These are phyloP conservation scores for Margaritispora aquatica DNA, from an alignment of 495 filamentous ascomycete species.

Conservation along the genomic window DNA sequence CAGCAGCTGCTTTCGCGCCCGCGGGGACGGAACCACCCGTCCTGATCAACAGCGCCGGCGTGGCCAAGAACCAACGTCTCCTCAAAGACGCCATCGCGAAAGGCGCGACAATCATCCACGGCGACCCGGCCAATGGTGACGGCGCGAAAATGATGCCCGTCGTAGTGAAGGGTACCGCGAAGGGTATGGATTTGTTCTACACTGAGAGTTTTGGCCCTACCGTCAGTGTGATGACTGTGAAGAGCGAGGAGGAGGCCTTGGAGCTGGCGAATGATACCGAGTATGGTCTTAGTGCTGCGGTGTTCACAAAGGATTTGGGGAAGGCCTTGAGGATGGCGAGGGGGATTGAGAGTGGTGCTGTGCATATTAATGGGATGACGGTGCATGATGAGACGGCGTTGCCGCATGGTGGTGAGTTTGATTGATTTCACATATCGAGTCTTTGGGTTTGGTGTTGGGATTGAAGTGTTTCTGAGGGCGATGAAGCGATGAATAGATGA, in stretches of 20 bases:
- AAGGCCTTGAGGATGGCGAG: constrained; percentile 68
- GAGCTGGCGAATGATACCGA: constrained; percentile 75
- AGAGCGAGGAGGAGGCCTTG: constrained; percentile 63
- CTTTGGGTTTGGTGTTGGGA: too few species aligned
- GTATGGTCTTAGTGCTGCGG: constrained; percentile 75
- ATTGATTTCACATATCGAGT: neutral
- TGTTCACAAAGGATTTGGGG: constrained; percentile 79
- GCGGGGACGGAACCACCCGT: constrained; percentile 44
- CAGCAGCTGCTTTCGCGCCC: constrained; percentile 41
- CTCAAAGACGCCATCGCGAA: constrained; percentile 42
- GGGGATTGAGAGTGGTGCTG: constrained; percentile 72
- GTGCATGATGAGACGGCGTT: constrained; percentile 76
- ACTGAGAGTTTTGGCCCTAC: constrained; percentile 81
- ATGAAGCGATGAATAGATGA: too few species aligned
- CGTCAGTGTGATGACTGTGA: constrained; percentile 52
- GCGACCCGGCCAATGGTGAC: constrained; percentile 36
- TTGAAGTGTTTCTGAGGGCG: too few species aligned
- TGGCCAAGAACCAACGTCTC: constrained; percentile 62
- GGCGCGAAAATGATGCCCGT: constrained; percentile 59
- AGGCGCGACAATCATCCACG: constrained; percentile 44
- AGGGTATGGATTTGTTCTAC: constrained; percentile 77
- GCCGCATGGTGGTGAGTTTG: constrained; percentile 60
- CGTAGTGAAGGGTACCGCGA: constrained; percentile 61
- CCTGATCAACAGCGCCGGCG: constrained; percentile 53
- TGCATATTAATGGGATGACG: constrained; percentile 84